Conservation (phyloP, 805 yeast genomes). For the Lachancea quebecensis region DNA sequence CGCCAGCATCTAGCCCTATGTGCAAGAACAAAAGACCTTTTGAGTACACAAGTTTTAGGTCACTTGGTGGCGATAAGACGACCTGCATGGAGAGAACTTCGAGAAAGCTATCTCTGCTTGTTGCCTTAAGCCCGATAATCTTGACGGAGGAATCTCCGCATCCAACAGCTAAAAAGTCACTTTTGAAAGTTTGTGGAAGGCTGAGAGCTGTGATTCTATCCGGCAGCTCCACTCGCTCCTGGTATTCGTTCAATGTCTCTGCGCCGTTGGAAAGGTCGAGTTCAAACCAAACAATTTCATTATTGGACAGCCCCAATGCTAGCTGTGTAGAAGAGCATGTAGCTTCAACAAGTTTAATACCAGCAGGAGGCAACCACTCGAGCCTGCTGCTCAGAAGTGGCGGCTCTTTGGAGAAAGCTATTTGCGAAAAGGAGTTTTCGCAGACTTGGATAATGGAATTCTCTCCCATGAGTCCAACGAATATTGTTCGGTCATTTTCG, state of each 20-base stretch:
- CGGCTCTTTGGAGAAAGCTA: slow-evolving; percentile 22
- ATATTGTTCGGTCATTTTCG: slow-evolving; percentile 52
- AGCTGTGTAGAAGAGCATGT: slow-evolving; percentile 63
- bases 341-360: slow-evolving; percentile 54
- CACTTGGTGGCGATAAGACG: slow-evolving; percentile 45
- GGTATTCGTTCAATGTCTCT: slow-evolving; percentile 65
- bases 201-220: slow-evolving; percentile 48
- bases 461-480: slow-evolving; percentile 60
- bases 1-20: slow-evolving; percentile 79
- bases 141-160: slow-evolving; percentile 64
- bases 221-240: slow-evolving; percentile 49
- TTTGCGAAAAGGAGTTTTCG: slow-evolving; percentile 59
- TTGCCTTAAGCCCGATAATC: slow-evolving; percentile 42
- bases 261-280: slow-evolving; percentile 40
- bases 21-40: slow-evolving; percentile 41
- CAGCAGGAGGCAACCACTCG: slow-evolving; percentile 83
- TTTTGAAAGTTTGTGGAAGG: slow-evolving; percentile 40
- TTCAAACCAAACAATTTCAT: slow-evolving; percentile 79
- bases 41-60: slow-evolving; percentile 24
- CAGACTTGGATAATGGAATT: slow-evolving; percentile 67
- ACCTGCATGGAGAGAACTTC: slow-evolving; percentile 60
- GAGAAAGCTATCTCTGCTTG: slow-evolving; percentile 52
- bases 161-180: slow-evolving; percentile 62
- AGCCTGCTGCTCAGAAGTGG: slow-evolving; percentile 18
- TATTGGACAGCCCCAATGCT: slow-evolving; percentile 61